Conservation (phyloP, 148 eudicot genomes). For the Chenopodium berlandieri region DNA sequence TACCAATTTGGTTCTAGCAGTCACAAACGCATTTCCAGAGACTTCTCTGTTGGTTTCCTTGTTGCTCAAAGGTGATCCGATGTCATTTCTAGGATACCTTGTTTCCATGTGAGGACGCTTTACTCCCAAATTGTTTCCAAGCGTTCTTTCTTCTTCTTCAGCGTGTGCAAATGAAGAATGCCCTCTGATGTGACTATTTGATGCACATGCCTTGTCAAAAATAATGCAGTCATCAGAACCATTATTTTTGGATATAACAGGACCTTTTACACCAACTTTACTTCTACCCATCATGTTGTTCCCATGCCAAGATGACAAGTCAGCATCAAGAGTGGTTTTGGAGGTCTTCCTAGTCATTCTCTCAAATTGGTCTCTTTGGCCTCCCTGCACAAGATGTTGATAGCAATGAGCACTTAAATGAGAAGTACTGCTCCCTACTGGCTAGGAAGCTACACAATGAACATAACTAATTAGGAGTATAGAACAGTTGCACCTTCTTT, state of each 20-base stretch:
- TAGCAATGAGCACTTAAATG: slow-evolving; percentile 2
- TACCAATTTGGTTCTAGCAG: slow-evolving; percentile 95
- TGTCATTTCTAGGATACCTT: slow-evolving; percentile 60
- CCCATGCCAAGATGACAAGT: slow-evolving; percentile 46
- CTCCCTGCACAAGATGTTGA: slow-evolving; percentile 38
- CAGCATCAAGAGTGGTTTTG: slow-evolving; percentile 43
- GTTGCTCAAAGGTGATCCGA: slow-evolving; percentile 55
- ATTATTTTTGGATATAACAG: slow-evolving; percentile 28
- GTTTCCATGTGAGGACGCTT: slow-evolving; percentile 59
- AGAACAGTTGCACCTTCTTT: slow-evolving; percentile 24
- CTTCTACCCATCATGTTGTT: slow-evolving; percentile 33
- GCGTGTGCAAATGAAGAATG: slow-evolving; percentile 33
- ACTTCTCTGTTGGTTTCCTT: slow-evolving; percentile 54
- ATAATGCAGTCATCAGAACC: slow-evolving; percentile 50
- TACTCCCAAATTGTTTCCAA: slow-evolving; percentile 42
- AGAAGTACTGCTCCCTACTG: background rate
- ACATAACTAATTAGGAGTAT: background rate
- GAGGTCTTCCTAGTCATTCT: slow-evolving; percentile 38
- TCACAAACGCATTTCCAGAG: slow-evolving; percentile 75
- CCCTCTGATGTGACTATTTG: slow-evolving; percentile 30
- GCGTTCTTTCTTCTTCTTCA: slow-evolving; percentile 55
- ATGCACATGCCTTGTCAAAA: slow-evolving; percentile 41
- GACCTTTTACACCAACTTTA: slow-evolving; percentile 27
- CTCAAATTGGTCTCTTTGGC: slow-evolving; percentile 40
- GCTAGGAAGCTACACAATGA: background rate